Percentiles rank a stretch among this genome's conserved stretches.
phyloP scores from a whole-genome alignment of 2,329 filamentous ascomycete genomes.

The Anisogramma anomala region DNA sequence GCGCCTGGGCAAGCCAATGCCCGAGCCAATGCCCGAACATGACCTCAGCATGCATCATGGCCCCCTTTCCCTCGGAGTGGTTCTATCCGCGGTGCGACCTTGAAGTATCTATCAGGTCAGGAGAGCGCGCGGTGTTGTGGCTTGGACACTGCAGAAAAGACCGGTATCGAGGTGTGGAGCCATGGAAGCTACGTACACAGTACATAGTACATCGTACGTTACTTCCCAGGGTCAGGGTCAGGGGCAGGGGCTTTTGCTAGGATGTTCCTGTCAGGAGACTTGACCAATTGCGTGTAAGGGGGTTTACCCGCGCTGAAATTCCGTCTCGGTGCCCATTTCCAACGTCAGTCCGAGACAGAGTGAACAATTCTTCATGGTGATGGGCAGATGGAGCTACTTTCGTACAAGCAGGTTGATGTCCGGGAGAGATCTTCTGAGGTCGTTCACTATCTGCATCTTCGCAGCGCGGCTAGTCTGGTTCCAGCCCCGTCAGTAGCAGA shows the following conservation, averaged over 20 bases:
- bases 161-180: conserved; percentile 6
- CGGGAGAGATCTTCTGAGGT: too few species aligned
- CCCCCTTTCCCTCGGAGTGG: background rate
- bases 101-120: background rate
- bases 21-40: conserved; percentile 9
- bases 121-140: too few species aligned
- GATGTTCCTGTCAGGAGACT: background rate
- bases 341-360: too few species aligned
- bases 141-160: background rate
- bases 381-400: background rate
- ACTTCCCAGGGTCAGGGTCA: conserved; percentile 11
- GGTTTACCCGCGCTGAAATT: background rate
- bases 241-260: conserved; percentile 1
- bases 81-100: background rate
- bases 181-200: conserved; percentile 6
- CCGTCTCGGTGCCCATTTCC: too few species aligned
- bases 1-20: conserved; percentile 11
- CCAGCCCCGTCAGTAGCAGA: too few species aligned
- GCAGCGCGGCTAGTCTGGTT: too few species aligned
- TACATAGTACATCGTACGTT: too few species aligned
- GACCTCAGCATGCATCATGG: conserved; percentile 7
- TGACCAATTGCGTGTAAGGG: conserved; percentile 7
- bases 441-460: too few species aligned
- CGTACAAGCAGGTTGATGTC: too few species aligned
- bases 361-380: too few species aligned